Base-by-base conservation (phyloP, 495 filamentous ascomycete genomes). In the Lentithecium fluviatile region DNA sequence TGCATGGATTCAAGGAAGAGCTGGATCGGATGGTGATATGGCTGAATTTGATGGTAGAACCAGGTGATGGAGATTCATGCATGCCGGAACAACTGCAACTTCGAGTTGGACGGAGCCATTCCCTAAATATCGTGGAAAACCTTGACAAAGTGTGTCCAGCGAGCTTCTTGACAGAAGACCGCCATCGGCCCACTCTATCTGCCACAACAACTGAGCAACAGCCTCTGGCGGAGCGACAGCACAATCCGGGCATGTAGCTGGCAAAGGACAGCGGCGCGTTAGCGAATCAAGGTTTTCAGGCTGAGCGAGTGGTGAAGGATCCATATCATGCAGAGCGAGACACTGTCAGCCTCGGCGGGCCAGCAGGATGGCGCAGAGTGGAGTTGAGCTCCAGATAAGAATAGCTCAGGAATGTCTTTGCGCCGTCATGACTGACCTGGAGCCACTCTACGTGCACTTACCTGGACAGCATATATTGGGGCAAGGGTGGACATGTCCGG, bases 381-480 rank as follows among this genome's bases (percentile, higher is more conserved):
- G 37, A 46, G 40, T 25, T 23, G 19, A 46, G 52, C 29, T 32
- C 29, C 10, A 32, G 29, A 32, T 32, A 32, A 56, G 52, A 23
- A 56, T 46, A 45, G 24, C 52, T 45, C 37, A 56, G 20, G 17
- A 6, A 21, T 46, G 52, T 46, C 55, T 25, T 58, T 50, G 26
- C 55, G 55, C 24, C 43, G 43, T 5, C 24, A 48, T 58, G 42
- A 21, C 55, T 20, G 43, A 58, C 53, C 10, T 56, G 40, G 36
- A 32, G 36, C 40, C 17, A 56, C 1, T 0, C 45, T 26, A 56
- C n/a, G n/a, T n/a, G n/a, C 45, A 21, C 53, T 56, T 45, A 46
- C 53, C 17, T 56, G 37, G 53, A 56, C 40, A 56, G 53, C 53
- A 56, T 56, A 46, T 46, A 46, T 46, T 56, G 53, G 15, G 53